Evolutionary conservation across 2,329 filamentous ascomycete genomes (phyloP).

Genomic region (Fusarium sp.): DNA sequence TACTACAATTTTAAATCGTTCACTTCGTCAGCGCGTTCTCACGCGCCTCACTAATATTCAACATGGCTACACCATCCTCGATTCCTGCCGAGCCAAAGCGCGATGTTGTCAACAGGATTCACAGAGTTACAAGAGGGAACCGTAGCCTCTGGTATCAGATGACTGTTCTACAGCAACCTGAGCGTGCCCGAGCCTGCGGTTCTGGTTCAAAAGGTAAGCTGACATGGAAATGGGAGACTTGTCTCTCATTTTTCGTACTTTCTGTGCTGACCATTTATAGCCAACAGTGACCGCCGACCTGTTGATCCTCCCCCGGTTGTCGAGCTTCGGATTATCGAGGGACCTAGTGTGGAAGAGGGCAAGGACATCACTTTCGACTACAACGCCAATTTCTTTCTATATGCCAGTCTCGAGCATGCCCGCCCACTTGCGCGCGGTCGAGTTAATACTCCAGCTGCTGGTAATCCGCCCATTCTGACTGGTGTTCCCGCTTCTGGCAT

Average conservation of each 20-base stretch:
- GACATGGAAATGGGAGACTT: neutral
- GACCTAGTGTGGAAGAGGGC: conserved; percentile 66
- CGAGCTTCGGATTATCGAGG: conserved; percentile 86
- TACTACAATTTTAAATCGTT: conserved; percentile 17
- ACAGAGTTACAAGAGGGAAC: conserved; percentile 72
- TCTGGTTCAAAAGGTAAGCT: conserved; percentile 90
- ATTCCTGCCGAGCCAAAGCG: conserved; percentile 44
- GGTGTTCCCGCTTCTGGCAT: conserved; percentile 95
- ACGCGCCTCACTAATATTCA: conserved; percentile 26
- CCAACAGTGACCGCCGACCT: conserved; percentile 77
- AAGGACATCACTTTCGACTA: conserved; percentile 87
- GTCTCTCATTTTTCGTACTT: neutral
- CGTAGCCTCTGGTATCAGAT: conserved; percentile 83
- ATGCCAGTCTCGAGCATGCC: conserved; percentile 87
- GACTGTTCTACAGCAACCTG: conserved; percentile 90
- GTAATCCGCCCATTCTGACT: conserved; percentile 84
- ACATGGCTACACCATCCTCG: conserved; percentile 47
- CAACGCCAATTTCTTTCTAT: conserved; percentile 98
- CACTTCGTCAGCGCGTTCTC: conserved; percentile 7
- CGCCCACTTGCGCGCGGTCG: conserved; percentile 85
- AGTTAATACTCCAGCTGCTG: conserved; percentile 71
- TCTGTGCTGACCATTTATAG: conserved; percentile 40
- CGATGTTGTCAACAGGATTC: conserved; percentile 58
- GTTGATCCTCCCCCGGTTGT: conserved; percentile 96
- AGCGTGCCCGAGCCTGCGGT: conserved; percentile 93